Evolutionary conservation across 1,284 basidiomycete genomes (phyloP).

Genomic region (Ceratobasidium sp.): DNA sequence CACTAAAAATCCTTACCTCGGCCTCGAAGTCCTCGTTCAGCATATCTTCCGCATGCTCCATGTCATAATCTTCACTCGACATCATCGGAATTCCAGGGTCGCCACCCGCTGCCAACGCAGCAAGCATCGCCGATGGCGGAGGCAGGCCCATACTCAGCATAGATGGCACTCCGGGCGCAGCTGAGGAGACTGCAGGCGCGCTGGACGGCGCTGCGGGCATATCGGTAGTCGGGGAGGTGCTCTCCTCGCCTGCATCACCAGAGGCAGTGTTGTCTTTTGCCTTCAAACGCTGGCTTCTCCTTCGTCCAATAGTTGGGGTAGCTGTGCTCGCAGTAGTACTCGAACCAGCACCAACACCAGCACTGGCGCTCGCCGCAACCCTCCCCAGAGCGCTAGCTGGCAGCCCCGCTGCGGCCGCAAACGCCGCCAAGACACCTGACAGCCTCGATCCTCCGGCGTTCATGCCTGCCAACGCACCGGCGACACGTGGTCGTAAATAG

Average conservation of each 20-base stretch:
- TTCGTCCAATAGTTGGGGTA: constrained; percentile 57
- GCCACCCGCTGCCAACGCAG: constrained; percentile 50
- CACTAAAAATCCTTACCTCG: constrained; percentile 57
- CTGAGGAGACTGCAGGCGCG: constrained; percentile 1
- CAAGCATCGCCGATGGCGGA: constrained; percentile 42
- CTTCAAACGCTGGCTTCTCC: constrained; percentile 85
- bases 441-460: constrained; percentile 68
- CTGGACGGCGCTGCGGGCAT: constrained; percentile 49
- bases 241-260: constrained; percentile 47
- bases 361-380: constrained; percentile 36
- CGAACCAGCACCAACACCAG: constrained; percentile 54
- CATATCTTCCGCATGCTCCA: constrained; percentile 73
- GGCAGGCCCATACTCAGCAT: constrained; percentile 1
- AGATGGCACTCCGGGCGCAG: background rate
- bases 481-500: constrained; percentile 89
- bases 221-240: constrained; percentile 52
- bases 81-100: constrained; percentile 32
- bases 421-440: constrained; percentile 89
- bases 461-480: constrained; percentile 68
- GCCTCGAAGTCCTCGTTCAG: constrained; percentile 85
- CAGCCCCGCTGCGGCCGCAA: constrained; percentile 79
- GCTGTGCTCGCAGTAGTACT: constrained; percentile 45
- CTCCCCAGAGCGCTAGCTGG: constrained; percentile 56
- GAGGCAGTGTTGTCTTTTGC: constrained; percentile 66
- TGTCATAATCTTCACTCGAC: constrained; percentile 63